Conservation (phyloP, 164 flowering plant genomes). For the Piper betle region DNA sequence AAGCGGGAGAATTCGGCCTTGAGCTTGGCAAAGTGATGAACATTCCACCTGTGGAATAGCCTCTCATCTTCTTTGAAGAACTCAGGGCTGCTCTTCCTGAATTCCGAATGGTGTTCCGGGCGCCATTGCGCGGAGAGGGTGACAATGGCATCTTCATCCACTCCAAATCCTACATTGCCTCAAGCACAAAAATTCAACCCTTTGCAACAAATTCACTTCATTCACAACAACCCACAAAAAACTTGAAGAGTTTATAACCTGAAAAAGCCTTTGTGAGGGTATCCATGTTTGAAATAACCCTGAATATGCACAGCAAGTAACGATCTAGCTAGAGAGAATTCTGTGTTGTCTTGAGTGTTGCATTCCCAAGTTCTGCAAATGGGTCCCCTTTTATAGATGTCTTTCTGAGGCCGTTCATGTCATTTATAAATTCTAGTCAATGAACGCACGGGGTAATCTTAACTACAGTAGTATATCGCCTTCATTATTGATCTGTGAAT, state of each 20-base stretch:
- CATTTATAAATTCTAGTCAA: neutral
- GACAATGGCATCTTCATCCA: constrained; percentile 56
- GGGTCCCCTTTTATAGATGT: neutral
- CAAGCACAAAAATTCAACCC: too few relatives aligned
- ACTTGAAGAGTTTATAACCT: neutral
- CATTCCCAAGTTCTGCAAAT: neutral
- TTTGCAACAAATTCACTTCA: too few relatives aligned
- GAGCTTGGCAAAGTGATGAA: constrained; percentile 23
- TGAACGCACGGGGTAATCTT: too few relatives aligned
- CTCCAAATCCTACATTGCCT: constrained; percentile 46
- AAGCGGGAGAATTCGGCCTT: constrained; percentile 57
- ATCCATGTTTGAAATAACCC: neutral
- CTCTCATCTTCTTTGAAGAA: constrained; percentile 51
- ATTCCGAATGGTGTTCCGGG: constrained; percentile 35
- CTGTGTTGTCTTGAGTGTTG: neutral
- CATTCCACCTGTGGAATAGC: constrained; percentile 50
- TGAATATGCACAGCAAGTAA: neutral
- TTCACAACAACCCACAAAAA: too few relatives aligned
- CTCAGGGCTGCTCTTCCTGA: constrained; percentile 30
- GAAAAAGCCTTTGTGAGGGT: constrained; percentile 7
- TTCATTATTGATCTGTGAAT: too few relatives aligned
- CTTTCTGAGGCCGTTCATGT: neutral
- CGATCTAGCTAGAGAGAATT: neutral
- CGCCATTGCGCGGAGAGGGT: constrained; percentile 41
- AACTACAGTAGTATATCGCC: too few relatives aligned